These are phyloP conservation scores for Melastoma malabathricum DNA, from an alignment of 345 rosid genomes.

Conservation along the genomic window DNA sequence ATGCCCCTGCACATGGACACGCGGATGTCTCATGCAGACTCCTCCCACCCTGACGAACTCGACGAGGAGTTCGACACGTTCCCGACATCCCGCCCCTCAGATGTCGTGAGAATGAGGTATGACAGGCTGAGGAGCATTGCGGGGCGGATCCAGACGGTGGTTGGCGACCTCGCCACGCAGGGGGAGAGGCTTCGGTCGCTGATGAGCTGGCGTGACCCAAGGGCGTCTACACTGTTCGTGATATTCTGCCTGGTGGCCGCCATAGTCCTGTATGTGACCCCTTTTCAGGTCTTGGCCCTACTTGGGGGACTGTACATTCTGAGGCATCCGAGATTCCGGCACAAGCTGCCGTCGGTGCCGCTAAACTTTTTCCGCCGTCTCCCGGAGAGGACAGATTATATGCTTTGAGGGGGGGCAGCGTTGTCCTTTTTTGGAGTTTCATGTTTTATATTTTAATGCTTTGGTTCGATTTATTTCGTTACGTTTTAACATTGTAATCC, in stretches of 20 bases:
- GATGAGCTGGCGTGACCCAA: constrained; percentile 91
- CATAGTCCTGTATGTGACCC: constrained; percentile 63
- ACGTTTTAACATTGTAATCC: too few species aligned
- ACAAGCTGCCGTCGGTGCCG: constrained; percentile 76
- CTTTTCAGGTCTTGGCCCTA: constrained; percentile 79
- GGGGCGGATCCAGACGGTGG: constrained; percentile 84
- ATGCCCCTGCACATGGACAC: constrained; percentile 97
- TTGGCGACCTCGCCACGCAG: constrained; percentile 88
- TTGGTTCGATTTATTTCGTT: too few species aligned
- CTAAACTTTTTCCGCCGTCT: constrained; percentile 88
- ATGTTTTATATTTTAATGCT: too few species aligned
- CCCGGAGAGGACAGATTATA: constrained; percentile 87
- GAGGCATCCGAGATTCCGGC: constrained; percentile 89
- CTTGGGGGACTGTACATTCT: constrained; percentile 50
- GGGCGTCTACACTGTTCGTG: constrained; percentile 80
- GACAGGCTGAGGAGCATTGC: constrained; percentile 87
- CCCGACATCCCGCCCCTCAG: constrained; percentile 66
- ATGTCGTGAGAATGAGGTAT: constrained; percentile 69
- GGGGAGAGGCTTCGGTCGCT: constrained; percentile 85
- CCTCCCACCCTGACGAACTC: constrained; percentile 71
- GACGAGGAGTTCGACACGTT: too few species aligned
- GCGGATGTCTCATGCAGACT: constrained; percentile 76
- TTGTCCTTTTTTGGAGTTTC: too few species aligned
- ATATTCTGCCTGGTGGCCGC: constrained; percentile 75
- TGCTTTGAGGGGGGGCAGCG: too few species aligned